Conservation (phyloP, 805 yeast species). For the Hanseniaspora nectarophila region DNA sequence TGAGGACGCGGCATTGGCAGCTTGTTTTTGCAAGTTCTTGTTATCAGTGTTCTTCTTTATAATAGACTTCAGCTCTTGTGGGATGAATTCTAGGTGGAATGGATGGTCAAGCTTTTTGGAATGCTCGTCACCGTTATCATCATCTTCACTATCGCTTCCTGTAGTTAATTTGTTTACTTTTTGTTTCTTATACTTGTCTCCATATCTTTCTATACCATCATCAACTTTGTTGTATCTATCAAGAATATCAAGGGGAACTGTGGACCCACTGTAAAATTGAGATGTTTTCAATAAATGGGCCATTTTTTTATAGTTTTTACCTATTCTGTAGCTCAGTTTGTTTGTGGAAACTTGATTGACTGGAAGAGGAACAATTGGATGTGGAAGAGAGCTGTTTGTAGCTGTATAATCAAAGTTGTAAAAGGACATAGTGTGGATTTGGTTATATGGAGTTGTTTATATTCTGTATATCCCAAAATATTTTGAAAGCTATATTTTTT, state of each 20-base stretch:
- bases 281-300: constrained; percentile 2
- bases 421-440: constrained; percentile 5
- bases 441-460: neutral
- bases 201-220: constrained; percentile 71
- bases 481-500: neutral
- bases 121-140: neutral
- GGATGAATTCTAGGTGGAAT: constrained; percentile 56
- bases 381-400: constrained; percentile 13
- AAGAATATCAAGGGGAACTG: constrained; percentile 14
- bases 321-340: constrained; percentile 5
- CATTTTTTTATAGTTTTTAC: constrained; percentile 10
- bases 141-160: constrained; percentile 34
- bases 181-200: constrained; percentile 59
- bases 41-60: constrained; percentile 39
- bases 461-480: no score
- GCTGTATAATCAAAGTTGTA: constrained; percentile 13
- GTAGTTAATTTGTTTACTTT: constrained; percentile 31
- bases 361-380: constrained; percentile 11
- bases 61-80: constrained; percentile 60
- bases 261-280: constrained; percentile 13
- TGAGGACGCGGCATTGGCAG: constrained; percentile 1
- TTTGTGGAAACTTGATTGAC: constrained; percentile 11
- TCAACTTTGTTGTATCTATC: constrained; percentile 26
- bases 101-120: constrained; percentile 39
- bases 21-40: constrained; percentile 4